phyloP scores from a whole-genome alignment of 345 rosid species.

The Camelina hispida region DNA sequence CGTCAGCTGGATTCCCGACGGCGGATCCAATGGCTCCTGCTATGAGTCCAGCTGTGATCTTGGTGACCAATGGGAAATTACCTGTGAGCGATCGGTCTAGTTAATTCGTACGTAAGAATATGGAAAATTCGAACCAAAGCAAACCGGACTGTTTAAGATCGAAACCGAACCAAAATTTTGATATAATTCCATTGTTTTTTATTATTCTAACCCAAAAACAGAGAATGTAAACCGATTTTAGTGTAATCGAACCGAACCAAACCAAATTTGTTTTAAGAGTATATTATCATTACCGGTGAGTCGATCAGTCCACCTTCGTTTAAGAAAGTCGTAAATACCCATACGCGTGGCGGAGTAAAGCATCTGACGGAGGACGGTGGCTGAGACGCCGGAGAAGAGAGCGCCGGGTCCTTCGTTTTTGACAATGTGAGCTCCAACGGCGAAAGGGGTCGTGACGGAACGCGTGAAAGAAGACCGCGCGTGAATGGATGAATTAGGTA shows the following conservation, averaged over 20 bases:
- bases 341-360: slow-evolving; percentile 92
- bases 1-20: slow-evolving; percentile 88
- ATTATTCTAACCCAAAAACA: neutral
- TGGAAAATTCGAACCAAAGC: neutral
- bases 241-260: neutral
- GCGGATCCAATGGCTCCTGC: slow-evolving; percentile 83
- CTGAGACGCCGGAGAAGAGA: slow-evolving; percentile 86
- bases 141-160: neutral
- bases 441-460: slow-evolving; percentile 58
- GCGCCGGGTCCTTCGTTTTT: slow-evolving; percentile 68
- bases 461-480: slow-evolving; percentile 58
- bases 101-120: neutral
- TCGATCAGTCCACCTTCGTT: slow-evolving; percentile 71
- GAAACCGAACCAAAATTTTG: neutral
- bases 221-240: no score
- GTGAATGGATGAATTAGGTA: slow-evolving; percentile 43
- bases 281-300: slow-evolving; percentile 44
- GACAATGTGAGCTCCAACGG: slow-evolving; percentile 69
- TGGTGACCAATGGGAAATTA: slow-evolving; percentile 57
- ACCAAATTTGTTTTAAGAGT: neutral
- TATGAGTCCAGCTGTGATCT: slow-evolving; percentile 72
- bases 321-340: slow-evolving; percentile 87
- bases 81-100: slow-evolving; percentile 14
- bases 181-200: neutral
- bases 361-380: slow-evolving; percentile 84